phyloP scores from a whole-genome alignment of 2,329 filamentous ascomycete species.

The Claviceps sp. region DNA sequence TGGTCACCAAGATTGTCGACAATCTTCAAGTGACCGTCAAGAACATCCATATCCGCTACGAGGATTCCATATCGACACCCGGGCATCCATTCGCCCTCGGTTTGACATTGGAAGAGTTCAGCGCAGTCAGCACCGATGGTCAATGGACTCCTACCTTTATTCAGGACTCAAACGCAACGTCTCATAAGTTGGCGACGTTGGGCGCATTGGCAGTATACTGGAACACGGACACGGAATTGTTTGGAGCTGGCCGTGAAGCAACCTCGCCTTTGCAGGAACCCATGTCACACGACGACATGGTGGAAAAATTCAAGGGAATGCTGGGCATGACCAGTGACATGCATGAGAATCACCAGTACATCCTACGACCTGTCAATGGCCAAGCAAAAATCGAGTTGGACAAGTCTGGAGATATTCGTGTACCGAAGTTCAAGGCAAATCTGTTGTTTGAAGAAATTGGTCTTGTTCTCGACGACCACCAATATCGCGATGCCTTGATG shows the following conservation, averaged over 20 bases:
- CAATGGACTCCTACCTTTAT: constrained; percentile 96
- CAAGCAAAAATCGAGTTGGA: constrained; percentile 90
- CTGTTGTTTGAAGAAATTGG: constrained; percentile 95
- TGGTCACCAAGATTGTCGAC: constrained; percentile 94
- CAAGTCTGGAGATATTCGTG: constrained; percentile 70
- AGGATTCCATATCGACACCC: constrained; percentile 90
- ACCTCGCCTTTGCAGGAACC: constrained; percentile 32
- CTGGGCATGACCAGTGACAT: constrained; percentile 58
- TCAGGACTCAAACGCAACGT: constrained; percentile 67
- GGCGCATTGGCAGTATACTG: constrained; percentile 90
- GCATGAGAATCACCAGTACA: constrained; percentile 65
- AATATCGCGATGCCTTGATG: constrained; percentile 96
- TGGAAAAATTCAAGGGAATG: constrained; percentile 63
- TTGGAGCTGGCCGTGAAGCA: constrained; percentile 69
- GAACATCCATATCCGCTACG: constrained; percentile 96
- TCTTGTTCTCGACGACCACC: constrained; percentile 91
- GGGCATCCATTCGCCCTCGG: constrained; percentile 92
- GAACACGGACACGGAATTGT: constrained; percentile 83
- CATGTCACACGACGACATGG: constrained; percentile 61
- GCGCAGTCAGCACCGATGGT: constrained; percentile 87
- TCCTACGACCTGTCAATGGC: constrained; percentile 89
- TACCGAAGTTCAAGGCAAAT: constrained; percentile 79
- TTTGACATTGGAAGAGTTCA: constrained; percentile 88
- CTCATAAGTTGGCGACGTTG: constrained; percentile 86
- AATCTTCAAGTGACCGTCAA: constrained; percentile 96